phyloP scores from a whole-genome alignment of 2,329 filamentous ascomycete species.

The Penicillium hesseltinei region DNA sequence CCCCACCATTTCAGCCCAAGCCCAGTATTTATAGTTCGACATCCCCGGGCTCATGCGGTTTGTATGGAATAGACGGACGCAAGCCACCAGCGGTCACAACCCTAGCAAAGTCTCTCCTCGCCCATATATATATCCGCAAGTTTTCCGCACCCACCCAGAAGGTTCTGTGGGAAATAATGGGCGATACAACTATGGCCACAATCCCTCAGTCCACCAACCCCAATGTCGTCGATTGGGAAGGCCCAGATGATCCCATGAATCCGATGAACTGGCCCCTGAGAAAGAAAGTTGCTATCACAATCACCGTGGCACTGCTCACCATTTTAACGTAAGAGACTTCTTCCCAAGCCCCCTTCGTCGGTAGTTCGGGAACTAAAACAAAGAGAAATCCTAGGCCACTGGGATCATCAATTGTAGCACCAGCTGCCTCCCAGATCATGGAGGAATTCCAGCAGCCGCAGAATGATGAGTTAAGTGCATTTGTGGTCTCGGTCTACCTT shows the following conservation, averaged over 20 bases:
- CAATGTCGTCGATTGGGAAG: not conserved
- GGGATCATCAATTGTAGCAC: constrained; percentile 33
- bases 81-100: not conserved
- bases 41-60: not conserved
- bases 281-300: not conserved
- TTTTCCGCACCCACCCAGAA: not conserved
- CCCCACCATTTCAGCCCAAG: not conserved
- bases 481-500: not conserved
- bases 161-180: not conserved
- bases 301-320: not conserved
- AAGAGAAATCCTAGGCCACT: constrained; percentile 19
- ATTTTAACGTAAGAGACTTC: not conserved
- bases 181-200: not conserved
- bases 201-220: not conserved
- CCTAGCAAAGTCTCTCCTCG: not conserved
- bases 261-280: not conserved
- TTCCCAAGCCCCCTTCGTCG: not conserved
- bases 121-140: not conserved
- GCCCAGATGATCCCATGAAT: not conserved
- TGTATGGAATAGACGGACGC: not conserved
- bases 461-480: constrained; percentile 49
- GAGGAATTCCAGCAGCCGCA: constrained; percentile 11
- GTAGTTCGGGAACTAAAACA: not conserved
- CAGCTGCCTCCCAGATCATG: constrained; percentile 12
- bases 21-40: not conserved